A percentile compares a stretch with the other conserved stretches of the same genome.
These are phyloP conservation scores for Mucuna pruriens DNA, from an alignment of 306 rosid species.

Conservation along the genomic window DNA sequence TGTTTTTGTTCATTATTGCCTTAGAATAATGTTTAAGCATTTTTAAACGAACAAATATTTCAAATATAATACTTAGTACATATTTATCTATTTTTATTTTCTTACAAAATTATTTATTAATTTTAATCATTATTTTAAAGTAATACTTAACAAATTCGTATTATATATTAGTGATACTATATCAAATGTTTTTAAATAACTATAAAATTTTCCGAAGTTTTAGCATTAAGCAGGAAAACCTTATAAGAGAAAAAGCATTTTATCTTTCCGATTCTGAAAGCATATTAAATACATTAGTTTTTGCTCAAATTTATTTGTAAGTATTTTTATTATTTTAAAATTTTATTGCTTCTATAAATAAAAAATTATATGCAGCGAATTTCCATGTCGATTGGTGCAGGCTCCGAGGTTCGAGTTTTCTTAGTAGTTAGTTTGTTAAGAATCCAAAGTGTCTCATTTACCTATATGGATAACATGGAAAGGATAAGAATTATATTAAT, in stretches of 20 bases:
- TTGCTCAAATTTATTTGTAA: neutral
- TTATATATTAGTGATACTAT: neutral
- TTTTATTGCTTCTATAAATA: neutral
- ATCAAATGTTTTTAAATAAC: neutral
- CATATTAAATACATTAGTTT: neutral
- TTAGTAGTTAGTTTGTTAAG: neutral
- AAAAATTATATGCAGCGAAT: neutral
- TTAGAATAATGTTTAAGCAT: neutral
- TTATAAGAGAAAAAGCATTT: neutral
- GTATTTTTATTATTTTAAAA: neutral
- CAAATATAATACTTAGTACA: neutral
- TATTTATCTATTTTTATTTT: too few species aligned
- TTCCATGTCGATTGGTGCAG: neutral
- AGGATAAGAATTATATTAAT: neutral
- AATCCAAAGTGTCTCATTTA: neutral
- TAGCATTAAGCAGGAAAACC: neutral
- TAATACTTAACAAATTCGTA: neutral
- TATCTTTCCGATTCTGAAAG: neutral
- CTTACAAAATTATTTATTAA: too few species aligned
- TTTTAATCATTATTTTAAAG: too few species aligned
- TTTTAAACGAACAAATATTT: neutral
- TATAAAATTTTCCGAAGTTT: neutral
- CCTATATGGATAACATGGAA: neutral
- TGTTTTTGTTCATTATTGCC: neutral
- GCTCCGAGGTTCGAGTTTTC: neutral